Percentiles rank a stretch among this genome's conserved stretches.
phyloP scores from a whole-genome alignment of 1,284 basidiomycete genomes.

The Pseudozyma tsukubaensis region DNA sequence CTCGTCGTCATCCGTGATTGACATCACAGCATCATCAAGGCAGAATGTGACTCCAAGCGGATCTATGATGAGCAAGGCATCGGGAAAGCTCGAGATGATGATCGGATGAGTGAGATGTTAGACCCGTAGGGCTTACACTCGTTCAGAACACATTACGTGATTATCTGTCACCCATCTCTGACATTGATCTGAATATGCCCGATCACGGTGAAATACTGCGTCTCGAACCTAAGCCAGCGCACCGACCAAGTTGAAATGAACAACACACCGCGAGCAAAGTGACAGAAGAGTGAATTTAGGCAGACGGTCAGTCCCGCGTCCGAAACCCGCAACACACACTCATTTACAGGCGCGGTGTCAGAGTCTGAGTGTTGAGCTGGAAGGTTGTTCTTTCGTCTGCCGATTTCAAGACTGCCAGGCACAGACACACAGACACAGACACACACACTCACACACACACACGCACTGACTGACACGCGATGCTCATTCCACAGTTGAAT shows the following conservation, averaged over 20 bases:
- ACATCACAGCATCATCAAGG: constrained; percentile 16
- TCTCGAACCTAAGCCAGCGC: constrained; percentile 18
- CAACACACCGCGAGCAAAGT: background rate
- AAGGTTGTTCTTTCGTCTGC: constrained; percentile 14
- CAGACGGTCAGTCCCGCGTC: constrained; percentile 18
- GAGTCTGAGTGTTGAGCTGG: constrained; percentile 34
- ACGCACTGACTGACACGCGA: constrained; percentile 17
- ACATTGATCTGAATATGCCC: constrained; percentile 3
- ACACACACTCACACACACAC: constrained; percentile 12
- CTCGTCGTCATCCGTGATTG: constrained; percentile 5
- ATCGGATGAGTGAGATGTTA: constrained; percentile 3
- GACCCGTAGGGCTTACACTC: background rate
- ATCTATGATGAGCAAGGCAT: background rate
- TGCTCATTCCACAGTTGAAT: constrained; percentile 7
- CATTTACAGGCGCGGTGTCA: background rate
- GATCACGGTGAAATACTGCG: constrained; percentile 21
- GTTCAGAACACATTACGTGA: constrained; percentile 7
- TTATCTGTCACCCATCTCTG: constrained; percentile 9
- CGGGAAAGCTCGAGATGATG: background rate
- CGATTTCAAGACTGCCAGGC: no score
- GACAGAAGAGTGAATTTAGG: background rate
- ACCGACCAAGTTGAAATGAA: constrained; percentile 27
- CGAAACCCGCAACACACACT: background rate
- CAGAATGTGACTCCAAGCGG: background rate
- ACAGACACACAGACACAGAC: background rate